A percentile compares a stretch with the other conserved stretches of the same genome.
Conservation (phyloP, 257 asterid genomes). For the Solanum sitiens region DNA sequence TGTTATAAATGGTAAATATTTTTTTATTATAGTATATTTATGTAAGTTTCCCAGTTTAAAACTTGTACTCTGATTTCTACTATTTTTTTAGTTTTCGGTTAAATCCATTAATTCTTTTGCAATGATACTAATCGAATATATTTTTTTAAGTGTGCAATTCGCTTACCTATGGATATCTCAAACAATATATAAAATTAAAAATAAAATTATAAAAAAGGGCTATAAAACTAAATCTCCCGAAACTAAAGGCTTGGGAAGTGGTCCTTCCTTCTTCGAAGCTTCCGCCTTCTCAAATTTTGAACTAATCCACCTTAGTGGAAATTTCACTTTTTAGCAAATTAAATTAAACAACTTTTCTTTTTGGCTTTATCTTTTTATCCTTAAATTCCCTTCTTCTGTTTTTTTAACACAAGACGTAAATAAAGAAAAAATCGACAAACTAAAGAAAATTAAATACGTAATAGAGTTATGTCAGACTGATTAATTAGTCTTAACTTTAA, state of each 20-base stretch:
- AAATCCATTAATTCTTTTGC: not conserved
- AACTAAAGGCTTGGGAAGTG: not conserved
- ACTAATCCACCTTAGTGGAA: not conserved
- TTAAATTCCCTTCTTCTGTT: not conserved
- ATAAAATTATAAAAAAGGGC: not conserved
- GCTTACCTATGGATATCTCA: not conserved
- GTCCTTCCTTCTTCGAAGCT: not conserved
- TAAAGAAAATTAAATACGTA: not conserved
- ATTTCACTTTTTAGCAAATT: not conserved
- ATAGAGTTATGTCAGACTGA: not conserved
- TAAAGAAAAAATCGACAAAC: not conserved
- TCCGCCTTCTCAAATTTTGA: not conserved
- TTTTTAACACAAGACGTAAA: not conserved
- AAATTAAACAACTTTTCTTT: not conserved
- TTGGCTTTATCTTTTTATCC: not conserved
- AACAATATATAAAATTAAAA: not conserved
- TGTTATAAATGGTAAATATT: too few species aligned
- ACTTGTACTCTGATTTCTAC: not conserved
- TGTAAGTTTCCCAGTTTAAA: not conserved
- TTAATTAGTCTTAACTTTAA: not conserved
- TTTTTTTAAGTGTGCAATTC: too few species aligned
- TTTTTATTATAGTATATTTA: too few species aligned
- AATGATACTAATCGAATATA: not conserved
- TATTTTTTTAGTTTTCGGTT: not conserved
- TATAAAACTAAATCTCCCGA: not conserved